Percentiles rank a stretch among this genome's conserved stretches.
Evolutionary conservation across 495 filamentous ascomycete genomes (phyloP).

Genomic region (Aspergillus diversus): DNA sequence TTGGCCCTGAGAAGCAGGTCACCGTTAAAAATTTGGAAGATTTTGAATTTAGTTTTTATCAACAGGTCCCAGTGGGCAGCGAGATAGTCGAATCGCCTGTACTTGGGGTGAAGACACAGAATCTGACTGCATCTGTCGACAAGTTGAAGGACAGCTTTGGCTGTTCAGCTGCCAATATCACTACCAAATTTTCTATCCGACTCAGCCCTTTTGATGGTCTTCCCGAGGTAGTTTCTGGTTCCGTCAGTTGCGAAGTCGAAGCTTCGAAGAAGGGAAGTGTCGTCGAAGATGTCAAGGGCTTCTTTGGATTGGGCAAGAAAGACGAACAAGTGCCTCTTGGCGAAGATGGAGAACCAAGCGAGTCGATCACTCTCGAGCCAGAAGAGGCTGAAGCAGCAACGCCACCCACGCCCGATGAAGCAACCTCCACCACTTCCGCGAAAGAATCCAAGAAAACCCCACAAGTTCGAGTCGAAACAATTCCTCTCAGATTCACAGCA

Average conservation of each 20-base stretch:
- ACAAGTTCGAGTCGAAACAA: slow-evolving; percentile 69
- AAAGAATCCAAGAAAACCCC: slow-evolving; percentile 53
- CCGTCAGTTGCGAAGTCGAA: slow-evolving; percentile 82
- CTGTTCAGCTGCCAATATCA: slow-evolving; percentile 76
- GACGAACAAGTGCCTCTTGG: slow-evolving; percentile 76
- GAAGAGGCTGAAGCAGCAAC: slow-evolving; percentile 54
- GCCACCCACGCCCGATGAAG: slow-evolving; percentile 43
- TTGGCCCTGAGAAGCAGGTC: slow-evolving; percentile 84
- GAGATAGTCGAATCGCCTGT: slow-evolving; percentile 56
- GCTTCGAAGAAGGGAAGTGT: slow-evolving; percentile 77
- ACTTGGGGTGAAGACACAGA: slow-evolving; percentile 67
- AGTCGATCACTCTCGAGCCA: slow-evolving; percentile 54
- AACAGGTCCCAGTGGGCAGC: slow-evolving; percentile 55
- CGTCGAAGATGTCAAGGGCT: slow-evolving; percentile 89
- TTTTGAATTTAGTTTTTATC: slow-evolving; percentile 79
- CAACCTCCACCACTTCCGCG: slow-evolving; percentile 49
- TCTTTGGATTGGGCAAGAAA: slow-evolving; percentile 94
- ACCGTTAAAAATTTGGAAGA: slow-evolving; percentile 84
- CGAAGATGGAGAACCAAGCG: slow-evolving; percentile 53
- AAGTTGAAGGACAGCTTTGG: slow-evolving; percentile 74
- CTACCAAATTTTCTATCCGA: slow-evolving; percentile 74
- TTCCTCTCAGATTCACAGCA: slow-evolving; percentile 67
- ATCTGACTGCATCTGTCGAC: slow-evolving; percentile 80
- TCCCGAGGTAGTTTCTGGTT: slow-evolving; percentile 74
- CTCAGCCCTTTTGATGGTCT: slow-evolving; percentile 77